Base-by-base conservation (phyloP, 345 rosid species). In the Citrus mangshanensis region DNA sequence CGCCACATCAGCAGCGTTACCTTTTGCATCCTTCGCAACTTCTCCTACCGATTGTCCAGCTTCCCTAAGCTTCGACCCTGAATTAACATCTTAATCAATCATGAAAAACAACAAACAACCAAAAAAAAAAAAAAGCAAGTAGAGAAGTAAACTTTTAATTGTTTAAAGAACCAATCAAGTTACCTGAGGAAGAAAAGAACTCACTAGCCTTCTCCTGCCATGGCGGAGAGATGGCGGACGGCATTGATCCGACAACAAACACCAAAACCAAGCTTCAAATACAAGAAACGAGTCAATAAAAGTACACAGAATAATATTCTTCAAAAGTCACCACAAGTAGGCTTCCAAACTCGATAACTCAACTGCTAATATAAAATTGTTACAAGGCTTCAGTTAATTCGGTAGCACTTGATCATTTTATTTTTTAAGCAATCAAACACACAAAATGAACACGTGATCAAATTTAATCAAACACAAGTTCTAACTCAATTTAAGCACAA, bases 21-120 rank as follows among this genome's bases (percentile, higher is more conserved):
- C 98, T 88, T 93, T 95, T 4, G 99, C 93, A 84, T 95, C 98
- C 79, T 92, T 95, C 13, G 98, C 98, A 8, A 90, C 98, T 84
- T 88, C 98, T 19, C 91, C 98, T 3, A 95, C 89, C 7, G 93
- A 83, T 82, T 90, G 92, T 51, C 99, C 79, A 7, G 96, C 99
- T 88, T 92, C 93, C 85, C 87, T 93, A 56, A 95, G 85, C 88
- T 90, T 95, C 75, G 83, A 87, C 74, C 97, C 99, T 95, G 84
- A 79, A 81, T 51, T 72, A 79, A 77, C 67, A 19, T 59, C 65
- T 58, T 61, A 34, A 68, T 19, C 77, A 73, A 73, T 75, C 75
- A 62, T 60, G 62, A 35, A 68, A 75, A 75, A 30, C 18, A 78
- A 64, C 49, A 18, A 68, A 10, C 42, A 24, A 76, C 14, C 13